Conservation (phyloP, 768 basidiomycete species). For the Termitomyces bulborhizus region DNA sequence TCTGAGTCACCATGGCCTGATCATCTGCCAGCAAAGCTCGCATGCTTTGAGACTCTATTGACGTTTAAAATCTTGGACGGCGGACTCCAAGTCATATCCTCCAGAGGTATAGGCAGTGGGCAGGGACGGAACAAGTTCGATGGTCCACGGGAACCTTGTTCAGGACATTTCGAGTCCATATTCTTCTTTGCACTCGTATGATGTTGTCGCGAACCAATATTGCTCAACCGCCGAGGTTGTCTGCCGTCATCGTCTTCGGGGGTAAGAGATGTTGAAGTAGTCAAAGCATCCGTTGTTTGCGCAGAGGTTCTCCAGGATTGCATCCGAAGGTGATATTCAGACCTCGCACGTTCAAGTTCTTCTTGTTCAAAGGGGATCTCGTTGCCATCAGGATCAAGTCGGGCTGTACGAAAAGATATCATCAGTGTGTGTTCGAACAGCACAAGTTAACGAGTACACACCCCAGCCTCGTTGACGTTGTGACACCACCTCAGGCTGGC, state of each 20-base stretch:
- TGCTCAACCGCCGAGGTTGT: conserved; percentile 16
- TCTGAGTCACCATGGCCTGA: background rate
- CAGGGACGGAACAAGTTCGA: conserved; percentile 27
- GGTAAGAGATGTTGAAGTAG: conserved; percentile 13
- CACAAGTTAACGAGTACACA: conserved; percentile 18
- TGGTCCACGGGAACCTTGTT: conserved; percentile 1
- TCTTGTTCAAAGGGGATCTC: conserved; percentile 60
- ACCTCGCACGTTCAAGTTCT: conserved; percentile 47
- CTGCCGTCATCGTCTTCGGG: conserved; percentile 13
- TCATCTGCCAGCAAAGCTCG: conserved; percentile 38
- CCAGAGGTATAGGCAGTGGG: conserved; percentile 53
- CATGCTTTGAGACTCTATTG: conserved; percentile 27
- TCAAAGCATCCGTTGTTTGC: conserved; percentile 8
- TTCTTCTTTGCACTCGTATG: conserved; percentile 18
- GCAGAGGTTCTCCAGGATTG: background rate
- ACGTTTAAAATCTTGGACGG: conserved; percentile 15
- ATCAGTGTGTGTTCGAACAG: background rate
- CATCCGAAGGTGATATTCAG: conserved; percentile 39
- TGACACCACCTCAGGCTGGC: background rate
- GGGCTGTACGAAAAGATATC: conserved; percentile 23
- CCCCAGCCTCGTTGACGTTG: conserved; percentile 41
- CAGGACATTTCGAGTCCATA: background rate
- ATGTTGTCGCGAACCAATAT: conserved; percentile 3
- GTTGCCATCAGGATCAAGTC: conserved; percentile 54
- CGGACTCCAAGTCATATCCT: conserved; percentile 36